These are phyloP conservation scores for Lentinula raphanica DNA, from an alignment of 768 basidiomycete genomes.

Conservation along the genomic window DNA sequence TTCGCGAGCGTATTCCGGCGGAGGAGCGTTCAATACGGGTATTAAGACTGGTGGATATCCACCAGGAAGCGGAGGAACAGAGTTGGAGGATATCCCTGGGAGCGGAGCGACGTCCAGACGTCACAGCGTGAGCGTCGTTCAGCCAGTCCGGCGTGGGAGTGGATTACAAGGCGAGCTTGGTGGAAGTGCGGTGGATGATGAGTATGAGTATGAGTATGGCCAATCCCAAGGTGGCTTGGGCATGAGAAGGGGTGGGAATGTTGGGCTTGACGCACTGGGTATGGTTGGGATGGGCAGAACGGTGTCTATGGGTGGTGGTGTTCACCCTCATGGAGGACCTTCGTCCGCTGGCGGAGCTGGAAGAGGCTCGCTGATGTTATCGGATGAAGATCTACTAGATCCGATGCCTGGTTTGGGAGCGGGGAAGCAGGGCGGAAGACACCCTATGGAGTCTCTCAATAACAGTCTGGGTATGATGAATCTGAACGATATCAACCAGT, in stretches of 20 bases:
- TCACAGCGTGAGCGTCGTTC: constrained; percentile 81
- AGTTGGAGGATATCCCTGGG: constrained; percentile 23
- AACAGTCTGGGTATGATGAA: constrained; percentile 50
- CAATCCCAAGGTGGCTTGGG: neutral
- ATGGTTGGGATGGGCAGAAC: constrained; percentile 4
- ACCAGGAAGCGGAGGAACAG: neutral
- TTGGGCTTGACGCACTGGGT: neutral
- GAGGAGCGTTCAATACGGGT: neutral
- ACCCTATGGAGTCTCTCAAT: neutral
- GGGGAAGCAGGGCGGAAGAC: neutral
- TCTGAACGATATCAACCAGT: constrained; percentile 29
- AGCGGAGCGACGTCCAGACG: constrained; percentile 81
- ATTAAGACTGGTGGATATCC: neutral
- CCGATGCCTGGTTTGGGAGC: neutral
- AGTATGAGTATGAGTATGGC: constrained; percentile 4
- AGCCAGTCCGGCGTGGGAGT: constrained; percentile 60
- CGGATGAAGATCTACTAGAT: constrained; percentile 65
- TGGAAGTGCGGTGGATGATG: constrained; percentile 11
- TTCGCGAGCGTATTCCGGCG: neutral
- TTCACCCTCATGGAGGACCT: neutral
- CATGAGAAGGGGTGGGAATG: neutral
- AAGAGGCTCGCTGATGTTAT: constrained; percentile 60
- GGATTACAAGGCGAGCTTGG: constrained; percentile 31
- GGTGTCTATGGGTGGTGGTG: neutral
- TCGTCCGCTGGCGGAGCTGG: constrained; percentile 14